Percentiles rank a stretch among this genome's conserved stretches.
Evolutionary conservation across 495 filamentous ascomycete genomes (phyloP).

Genomic region (Podospora australis): DNA sequence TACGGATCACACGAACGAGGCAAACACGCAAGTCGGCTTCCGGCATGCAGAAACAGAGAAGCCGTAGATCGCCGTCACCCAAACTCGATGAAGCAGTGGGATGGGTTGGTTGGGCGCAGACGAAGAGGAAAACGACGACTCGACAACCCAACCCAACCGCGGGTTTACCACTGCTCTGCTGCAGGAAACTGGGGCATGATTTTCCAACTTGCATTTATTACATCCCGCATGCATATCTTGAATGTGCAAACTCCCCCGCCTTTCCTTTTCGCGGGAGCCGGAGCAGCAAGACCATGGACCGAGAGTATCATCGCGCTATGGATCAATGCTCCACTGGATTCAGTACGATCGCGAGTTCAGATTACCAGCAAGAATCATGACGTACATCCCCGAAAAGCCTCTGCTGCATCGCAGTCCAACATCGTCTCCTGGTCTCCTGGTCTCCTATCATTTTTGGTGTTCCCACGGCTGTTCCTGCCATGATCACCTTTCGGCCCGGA

Average conservation of each 20-base stretch:
- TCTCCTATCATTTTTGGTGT: not conserved
- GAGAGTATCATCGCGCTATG: constrained; percentile 4
- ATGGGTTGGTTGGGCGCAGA: constrained; percentile 12
- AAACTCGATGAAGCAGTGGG: not conserved
- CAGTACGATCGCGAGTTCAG: not conserved
- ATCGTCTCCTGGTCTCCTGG: not conserved
- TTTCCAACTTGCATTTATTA: constrained; percentile 5
- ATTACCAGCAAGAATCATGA: not conserved
- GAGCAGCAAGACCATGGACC: not conserved
- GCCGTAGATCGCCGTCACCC: constrained; percentile 1
- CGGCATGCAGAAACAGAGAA: constrained; percentile 1
- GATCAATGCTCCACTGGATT: not conserved
- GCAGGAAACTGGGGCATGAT: not conserved
- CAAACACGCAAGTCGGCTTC: constrained; percentile 7
- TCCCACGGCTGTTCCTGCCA: not conserved
- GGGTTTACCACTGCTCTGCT: not conserved
- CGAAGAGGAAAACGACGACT: not conserved
- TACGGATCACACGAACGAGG: not conserved
- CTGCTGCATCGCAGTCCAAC: not conserved
- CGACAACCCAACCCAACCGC: constrained; percentile 6
- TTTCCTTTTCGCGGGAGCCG: not conserved
- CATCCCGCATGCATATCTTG: not conserved
- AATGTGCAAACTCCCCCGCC: not conserved
- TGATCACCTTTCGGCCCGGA: not conserved
- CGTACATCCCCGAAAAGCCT: constrained; percentile 1